Base-by-base conservation (phyloP, 2,329 filamentous ascomycete species). In the Fusarium pininemorale region DNA sequence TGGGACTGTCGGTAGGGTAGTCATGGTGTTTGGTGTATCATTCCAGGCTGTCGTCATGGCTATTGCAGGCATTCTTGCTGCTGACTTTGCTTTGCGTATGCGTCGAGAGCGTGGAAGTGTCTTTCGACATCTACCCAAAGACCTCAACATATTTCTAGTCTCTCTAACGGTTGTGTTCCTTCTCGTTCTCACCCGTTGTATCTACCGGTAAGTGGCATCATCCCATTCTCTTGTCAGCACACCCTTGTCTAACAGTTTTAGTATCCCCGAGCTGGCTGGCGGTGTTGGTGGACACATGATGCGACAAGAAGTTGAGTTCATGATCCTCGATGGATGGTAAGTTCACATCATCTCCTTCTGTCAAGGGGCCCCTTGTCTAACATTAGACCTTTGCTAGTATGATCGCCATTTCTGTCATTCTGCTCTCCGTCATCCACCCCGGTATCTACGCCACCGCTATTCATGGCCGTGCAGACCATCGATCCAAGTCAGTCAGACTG, bases 181-280 rank as follows among this genome's bases (percentile, higher is more conserved):
- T 6, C 22, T 60, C 7, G 22, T 60, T 8, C 26, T 60, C 10
- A 60, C 57, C 4, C 57, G 57, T 3, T 60, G 57, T 12, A 16
- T 60, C 37, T 60, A 60, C 7, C 57, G 57, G 57, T 60, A 41
- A 26, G 57, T 18, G 1, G 2, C 7, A 13, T 30, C 13, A 20
- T 30, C 12, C 9, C 3, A 15, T 37, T 4, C 20, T 0, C 4
- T 4, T 28, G 2, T 18, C 5, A 11, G 1, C 0, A 12, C 4
- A 4, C 4, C 11, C 10, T 28, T 18, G n/a, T 0, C 1, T 32
- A 41, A 60, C 8, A 24, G 3, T 8, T 18, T 1, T 18, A 60
- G 57, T 8, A 60, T 60, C 1, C 35, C 35, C 4, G 57, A 60
- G 28, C 16, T 60, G 18, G 47, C 57, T 18, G 57, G 45, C 2